Base-by-base conservation (phyloP, 306 rosid genomes). In the Dryas octopetala region DNA sequence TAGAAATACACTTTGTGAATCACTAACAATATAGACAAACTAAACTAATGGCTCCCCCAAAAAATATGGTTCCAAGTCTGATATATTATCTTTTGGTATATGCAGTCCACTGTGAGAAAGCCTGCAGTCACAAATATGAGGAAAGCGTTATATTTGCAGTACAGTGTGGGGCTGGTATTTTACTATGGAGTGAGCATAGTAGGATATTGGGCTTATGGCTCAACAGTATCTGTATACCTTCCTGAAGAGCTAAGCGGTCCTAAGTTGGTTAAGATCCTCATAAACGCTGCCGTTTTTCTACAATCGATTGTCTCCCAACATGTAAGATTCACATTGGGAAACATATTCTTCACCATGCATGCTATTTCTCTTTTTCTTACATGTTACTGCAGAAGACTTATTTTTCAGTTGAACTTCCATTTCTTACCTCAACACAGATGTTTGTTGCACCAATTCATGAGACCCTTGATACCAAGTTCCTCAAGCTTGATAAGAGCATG, bases 171-270 rank as follows among this genome's bases (percentile, higher is more conserved):
- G 28, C 54, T 41, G 0, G 0, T 86, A 15, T 60, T 83, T 9
- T 86, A 84, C 73, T 89, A 89, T 26, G 88, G 86, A 44, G 83
- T 86, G 1, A 79, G 70, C 62, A 2, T 86, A 0, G 9, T 81
- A 4, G 90, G 89, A 15, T 89, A 84, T 76, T 89, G 93, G 93
- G 93, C 90, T 52, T 89, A 89, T 71, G 90, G 93, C 1, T 54
- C 90, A 11, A 41, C 48, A 5, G 86, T 75, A 2, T 84, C 88
- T 0, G 73, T 75, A 1, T 89, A 86, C 72, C 85, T 89, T 44
- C 93, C 90, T 1, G 55, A 79, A 40, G 81, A 85, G 46, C 71
- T 81, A 6, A 78, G 78, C 51, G 90, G 90, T 44, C 90, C 93
- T 23, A 85, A 38, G 74, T 89, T 82, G 86, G 85, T 82, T 58